phyloP scores from a whole-genome alignment of 176 grass and related monocot species.

The Musa schizocarpa region DNA sequence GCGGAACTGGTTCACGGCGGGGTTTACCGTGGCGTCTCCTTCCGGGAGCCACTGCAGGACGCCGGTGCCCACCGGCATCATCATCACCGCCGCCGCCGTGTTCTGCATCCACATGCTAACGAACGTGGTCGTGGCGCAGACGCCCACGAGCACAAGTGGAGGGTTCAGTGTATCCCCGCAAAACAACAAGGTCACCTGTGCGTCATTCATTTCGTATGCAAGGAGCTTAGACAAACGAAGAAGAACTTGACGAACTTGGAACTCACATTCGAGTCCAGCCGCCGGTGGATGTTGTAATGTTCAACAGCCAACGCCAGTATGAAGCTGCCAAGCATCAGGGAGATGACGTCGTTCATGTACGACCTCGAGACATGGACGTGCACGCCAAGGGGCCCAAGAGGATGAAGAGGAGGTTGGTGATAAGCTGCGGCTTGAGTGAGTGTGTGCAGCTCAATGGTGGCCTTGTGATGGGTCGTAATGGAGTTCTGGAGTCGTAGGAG shows the following conservation, averaged over 20 bases:
- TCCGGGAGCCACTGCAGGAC: constrained; percentile 42
- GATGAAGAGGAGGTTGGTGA: background rate
- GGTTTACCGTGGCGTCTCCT: background rate
- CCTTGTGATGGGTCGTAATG: background rate
- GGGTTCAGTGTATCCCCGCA: constrained; percentile 77
- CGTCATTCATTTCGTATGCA: too few relatives aligned
- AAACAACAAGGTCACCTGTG: constrained; percentile 52
- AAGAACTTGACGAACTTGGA: background rate
- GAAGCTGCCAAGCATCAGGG: constrained; percentile 23
- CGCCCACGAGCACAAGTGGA: constrained; percentile 54
- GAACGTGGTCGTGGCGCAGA: constrained; percentile 53
- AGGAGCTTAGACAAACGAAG: too few relatives aligned
- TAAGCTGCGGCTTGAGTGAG: background rate
- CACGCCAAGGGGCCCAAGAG: background rate
- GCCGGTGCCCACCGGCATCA: constrained; percentile 76
- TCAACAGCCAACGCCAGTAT: constrained; percentile 18
- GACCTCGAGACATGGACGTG: background rate
- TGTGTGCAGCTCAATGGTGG: background rate
- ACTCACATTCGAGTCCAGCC: constrained; percentile 9
- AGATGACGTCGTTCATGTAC: constrained; percentile 23
- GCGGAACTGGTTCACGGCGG: constrained; percentile 27
- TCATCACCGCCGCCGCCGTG: constrained; percentile 47
- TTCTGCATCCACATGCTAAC: constrained; percentile 98
- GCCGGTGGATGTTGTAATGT: constrained; percentile 16
- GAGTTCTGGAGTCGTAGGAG: background rate